Base-by-base conservation (phyloP, 2,329 filamentous ascomycete species). In the Karstenula rhodostoma region DNA sequence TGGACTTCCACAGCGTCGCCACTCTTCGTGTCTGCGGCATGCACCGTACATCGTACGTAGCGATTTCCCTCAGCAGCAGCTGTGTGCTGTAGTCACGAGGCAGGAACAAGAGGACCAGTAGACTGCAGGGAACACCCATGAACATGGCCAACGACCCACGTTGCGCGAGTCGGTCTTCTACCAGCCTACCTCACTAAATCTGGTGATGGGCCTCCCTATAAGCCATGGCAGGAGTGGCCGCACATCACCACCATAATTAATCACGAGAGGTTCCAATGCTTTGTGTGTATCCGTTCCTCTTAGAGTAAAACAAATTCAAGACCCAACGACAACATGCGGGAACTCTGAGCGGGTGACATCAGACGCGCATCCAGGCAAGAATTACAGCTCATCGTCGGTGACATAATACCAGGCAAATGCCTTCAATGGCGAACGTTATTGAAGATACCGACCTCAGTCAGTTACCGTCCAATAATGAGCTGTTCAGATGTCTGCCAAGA, bases 1-100 rank as follows among this genome's bases (percentile, higher is more conserved):
- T 19, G 35, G 17, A 35, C 10, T 13, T 2, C 4, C 33, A 35
- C 33, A 35, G 5, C 13, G 15, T 12, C 10, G 35, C 13, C 35
- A 17, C 2, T 40, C 35, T 6, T 17, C 17, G 35, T 5, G 13
- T 40, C 12, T 40, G 35, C 17, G 35, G 10, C 15, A 40, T 17
- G 17, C 13, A 40, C 15, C 10, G 7, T 40, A 9, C 17, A n/a
- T 40, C 37, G 2, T 40, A 40, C 15, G n/a, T n/a, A 3, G n/a
- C n/a, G 8, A 0, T 17, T n/a, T 3, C 17, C 15, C 5, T 40
- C 37, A n/a, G 27, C 9, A 48, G 43, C 42, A 29, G n/a, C 55
- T 59, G 43, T 37, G 52, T 46, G 27, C 15, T 42, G 35, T 33
- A 17, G 47, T 27, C 29, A 49, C 27, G 29, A 33, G 46, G 46